phyloP scores from a whole-genome alignment of 768 basidiomycete genomes.

The Kwoniella shandongensis region DNA sequence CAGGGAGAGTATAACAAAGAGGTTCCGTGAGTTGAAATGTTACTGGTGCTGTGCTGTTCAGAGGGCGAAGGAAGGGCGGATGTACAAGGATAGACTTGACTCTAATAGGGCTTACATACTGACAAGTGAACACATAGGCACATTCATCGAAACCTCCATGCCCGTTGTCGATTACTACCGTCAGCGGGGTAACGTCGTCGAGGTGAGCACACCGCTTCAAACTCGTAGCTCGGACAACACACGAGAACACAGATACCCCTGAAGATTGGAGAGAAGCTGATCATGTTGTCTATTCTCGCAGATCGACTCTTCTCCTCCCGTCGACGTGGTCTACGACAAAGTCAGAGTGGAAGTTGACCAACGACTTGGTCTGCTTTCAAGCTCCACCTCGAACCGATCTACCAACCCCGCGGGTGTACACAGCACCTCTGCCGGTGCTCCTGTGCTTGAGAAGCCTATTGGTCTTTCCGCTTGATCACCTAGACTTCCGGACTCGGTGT shows the following conservation, averaged over 20 bases:
- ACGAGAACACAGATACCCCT: no score
- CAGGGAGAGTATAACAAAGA: slow-evolving; percentile 87
- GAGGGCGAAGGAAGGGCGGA: not conserved
- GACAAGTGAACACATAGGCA: slow-evolving; percentile 56
- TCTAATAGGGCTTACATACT: not conserved
- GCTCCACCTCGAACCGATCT: not conserved
- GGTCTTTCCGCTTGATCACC: not conserved
- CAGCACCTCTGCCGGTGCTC: not conserved
- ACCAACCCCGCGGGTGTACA: not conserved
- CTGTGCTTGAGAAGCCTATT: no score
- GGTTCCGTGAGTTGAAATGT: slow-evolving; percentile 73
- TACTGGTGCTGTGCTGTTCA: no score
- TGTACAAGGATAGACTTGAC: no score
- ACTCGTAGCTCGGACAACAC: no score
- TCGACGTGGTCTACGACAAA: slow-evolving; percentile 70
- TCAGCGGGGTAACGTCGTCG: slow-evolving; percentile 67
- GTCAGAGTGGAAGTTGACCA: slow-evolving; percentile 62
- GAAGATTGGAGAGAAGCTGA: no score
- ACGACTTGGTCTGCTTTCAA: slow-evolving; percentile 53
- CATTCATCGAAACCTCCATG: slow-evolving; percentile 83
- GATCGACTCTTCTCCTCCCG: slow-evolving; percentile 57
- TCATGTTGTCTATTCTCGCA: no score
- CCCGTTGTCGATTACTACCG: slow-evolving; percentile 87
- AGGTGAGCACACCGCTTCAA: slow-evolving; percentile 61
- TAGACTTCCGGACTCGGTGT: no score